Evolutionary conservation across 306 rosid genomes (phyloP).

Genomic region (Comarum palustre): DNA sequence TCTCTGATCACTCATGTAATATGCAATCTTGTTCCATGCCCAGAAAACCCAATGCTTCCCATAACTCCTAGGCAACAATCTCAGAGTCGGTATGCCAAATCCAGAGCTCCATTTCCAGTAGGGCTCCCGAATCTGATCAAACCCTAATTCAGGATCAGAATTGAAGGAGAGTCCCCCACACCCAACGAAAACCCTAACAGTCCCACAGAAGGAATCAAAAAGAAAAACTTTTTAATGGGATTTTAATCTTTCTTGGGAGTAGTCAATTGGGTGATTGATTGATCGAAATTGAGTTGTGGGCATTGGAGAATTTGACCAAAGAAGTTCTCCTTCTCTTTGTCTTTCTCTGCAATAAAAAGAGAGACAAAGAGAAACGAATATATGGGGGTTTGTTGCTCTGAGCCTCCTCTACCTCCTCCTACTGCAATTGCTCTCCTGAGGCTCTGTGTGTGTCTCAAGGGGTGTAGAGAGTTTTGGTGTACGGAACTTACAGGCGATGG

Average conservation of each 20-base stretch:
- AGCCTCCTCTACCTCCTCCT: not conserved
- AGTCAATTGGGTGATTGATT: conserved; percentile 18
- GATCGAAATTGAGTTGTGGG: conserved; percentile 17
- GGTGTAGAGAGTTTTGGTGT: not conserved
- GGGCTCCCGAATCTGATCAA: conserved; percentile 34
- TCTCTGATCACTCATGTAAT: conserved; percentile 45
- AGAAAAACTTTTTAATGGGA: not conserved
- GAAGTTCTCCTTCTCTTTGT: not conserved
- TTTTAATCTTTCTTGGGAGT: conserved; percentile 9
- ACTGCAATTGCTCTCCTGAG: not conserved
- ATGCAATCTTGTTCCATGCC: conserved; percentile 77
- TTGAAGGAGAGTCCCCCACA: conserved; percentile 33
- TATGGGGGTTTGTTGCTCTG: not conserved
- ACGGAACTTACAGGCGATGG: conserved; percentile 41
- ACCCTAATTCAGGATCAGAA: conserved; percentile 36
- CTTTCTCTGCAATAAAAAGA: not conserved
- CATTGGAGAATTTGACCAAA: conserved; percentile 8
- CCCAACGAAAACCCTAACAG: conserved; percentile 53
- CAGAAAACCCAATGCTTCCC: conserved; percentile 34
- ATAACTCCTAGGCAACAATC: conserved; percentile 48
- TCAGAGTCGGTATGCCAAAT: conserved; percentile 44
- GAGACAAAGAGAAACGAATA: not conserved
- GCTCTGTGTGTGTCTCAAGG: conserved; percentile 3
- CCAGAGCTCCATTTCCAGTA: conserved; percentile 28
- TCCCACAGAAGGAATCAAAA: not conserved